A percentile compares a stretch with the other conserved stretches of the same genome.
Conservation (phyloP, 2,329 filamentous ascomycete species). For the Phoma sp. region DNA sequence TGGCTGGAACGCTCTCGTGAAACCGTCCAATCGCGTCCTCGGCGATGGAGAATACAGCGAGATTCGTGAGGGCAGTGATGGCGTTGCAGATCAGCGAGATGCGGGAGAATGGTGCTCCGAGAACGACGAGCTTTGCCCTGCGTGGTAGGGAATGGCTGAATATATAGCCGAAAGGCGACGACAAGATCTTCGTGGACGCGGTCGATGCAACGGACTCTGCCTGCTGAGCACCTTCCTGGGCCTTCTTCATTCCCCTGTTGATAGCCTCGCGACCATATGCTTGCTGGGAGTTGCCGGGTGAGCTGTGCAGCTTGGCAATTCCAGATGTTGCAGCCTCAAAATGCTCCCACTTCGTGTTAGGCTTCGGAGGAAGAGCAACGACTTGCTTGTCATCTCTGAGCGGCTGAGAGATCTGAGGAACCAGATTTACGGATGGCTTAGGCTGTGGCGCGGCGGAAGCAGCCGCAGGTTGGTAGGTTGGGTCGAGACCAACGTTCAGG, state of each 20-base stretch:
- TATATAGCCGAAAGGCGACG: conserved; percentile 65
- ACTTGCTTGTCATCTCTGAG: conserved; percentile 56
- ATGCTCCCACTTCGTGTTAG: conserved; percentile 42
- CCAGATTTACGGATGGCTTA: conserved; percentile 49
- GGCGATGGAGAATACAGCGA: conserved; percentile 74
- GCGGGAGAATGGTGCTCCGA: conserved; percentile 76
- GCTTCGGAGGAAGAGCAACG: conserved; percentile 51
- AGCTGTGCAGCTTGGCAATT: conserved; percentile 52
- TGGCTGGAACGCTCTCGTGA: conserved; percentile 76
- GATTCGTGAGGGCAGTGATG: conserved; percentile 69
- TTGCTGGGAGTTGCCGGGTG: conserved; percentile 42
- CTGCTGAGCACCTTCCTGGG: conserved; percentile 37
- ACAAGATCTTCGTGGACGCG: conserved; percentile 33
- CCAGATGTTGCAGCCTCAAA: conserved; percentile 46
- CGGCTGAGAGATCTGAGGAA: conserved; percentile 58
- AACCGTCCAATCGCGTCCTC: conserved; percentile 89
- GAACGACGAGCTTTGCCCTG: conserved; percentile 69
- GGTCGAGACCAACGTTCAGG: conserved; percentile 61
- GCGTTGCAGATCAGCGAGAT: conserved; percentile 55
- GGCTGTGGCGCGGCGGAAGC: conserved; percentile 23
- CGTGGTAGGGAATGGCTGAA: conserved; percentile 75
- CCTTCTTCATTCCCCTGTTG: conserved; percentile 41
- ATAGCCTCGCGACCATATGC: conserved; percentile 46
- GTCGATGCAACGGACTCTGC: conserved; percentile 37
- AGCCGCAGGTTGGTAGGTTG: conserved; percentile 28